phyloP scores from a whole-genome alignment of 805 yeast species.

The Kodamaea hsintzibuensis region DNA sequence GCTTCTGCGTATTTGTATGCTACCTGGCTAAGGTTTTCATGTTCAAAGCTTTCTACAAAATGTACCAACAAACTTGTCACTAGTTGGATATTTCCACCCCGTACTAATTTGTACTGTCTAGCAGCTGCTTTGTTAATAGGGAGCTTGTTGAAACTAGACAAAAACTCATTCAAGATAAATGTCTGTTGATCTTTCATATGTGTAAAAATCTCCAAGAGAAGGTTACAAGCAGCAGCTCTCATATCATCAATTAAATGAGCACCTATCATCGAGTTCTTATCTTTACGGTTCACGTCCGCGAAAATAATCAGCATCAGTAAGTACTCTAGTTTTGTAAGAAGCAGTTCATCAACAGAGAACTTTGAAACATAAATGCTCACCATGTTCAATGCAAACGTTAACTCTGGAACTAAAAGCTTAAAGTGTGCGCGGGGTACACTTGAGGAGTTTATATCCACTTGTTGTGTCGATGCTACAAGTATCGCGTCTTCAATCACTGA shows the following conservation, averaged over 20 bases:
- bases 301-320: constrained; percentile 45
- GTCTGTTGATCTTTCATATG: constrained; percentile 50
- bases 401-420: constrained; percentile 15
- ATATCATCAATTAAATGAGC: constrained; percentile 25
- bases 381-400: constrained; percentile 11
- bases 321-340: constrained; percentile 61
- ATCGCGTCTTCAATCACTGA: constrained; percentile 31
- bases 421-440: constrained; percentile 12
- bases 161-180: constrained; percentile 61
- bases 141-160: constrained; percentile 50
- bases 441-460: not conserved
- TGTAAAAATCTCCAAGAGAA: constrained; percentile 39
- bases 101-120: constrained; percentile 42
- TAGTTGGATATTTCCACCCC: constrained; percentile 52
- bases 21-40: not conserved
- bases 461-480: constrained; percentile 11
- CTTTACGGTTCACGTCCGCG: constrained; percentile 27
- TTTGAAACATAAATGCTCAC: constrained; percentile 13
- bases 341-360: constrained; percentile 42
- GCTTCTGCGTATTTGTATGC: not conserved
- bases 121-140: constrained; percentile 47
- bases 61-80: constrained; percentile 47
- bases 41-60: constrained; percentile 39
- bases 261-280: constrained; percentile 21
- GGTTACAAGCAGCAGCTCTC: constrained; percentile 25